These are phyloP conservation scores for Arthrocladium fulminans DNA, from an alignment of 2,329 filamentous ascomycete genomes.

Conservation along the genomic window DNA sequence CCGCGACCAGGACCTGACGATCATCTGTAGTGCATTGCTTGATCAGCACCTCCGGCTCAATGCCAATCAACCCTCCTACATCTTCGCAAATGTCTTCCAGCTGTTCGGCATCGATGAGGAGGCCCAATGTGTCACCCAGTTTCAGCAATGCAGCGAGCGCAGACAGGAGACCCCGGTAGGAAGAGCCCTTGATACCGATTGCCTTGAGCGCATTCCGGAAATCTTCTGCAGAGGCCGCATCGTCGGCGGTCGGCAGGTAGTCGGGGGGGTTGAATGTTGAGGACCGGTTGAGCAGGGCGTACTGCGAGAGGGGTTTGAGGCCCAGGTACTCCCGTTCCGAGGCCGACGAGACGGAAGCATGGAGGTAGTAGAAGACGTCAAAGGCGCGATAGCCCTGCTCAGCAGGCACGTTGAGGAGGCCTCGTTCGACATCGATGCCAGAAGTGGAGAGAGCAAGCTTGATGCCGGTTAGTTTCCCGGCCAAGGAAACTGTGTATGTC, in stretches of 20 bases:
- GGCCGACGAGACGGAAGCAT: slow-evolving; percentile 81
- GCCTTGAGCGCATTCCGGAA: slow-evolving; percentile 78
- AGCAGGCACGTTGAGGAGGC: slow-evolving; percentile 69
- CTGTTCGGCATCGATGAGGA: slow-evolving; percentile 72
- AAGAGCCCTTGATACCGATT: slow-evolving; percentile 84
- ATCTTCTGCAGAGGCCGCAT: slow-evolving; percentile 86
- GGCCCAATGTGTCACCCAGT: slow-evolving; percentile 81
- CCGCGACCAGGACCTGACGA: slow-evolving; percentile 69
- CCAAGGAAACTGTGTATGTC: slow-evolving; percentile 69
- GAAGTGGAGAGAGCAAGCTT: slow-evolving; percentile 72
- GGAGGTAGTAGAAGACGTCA: slow-evolving; percentile 93
- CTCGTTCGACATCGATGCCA: slow-evolving; percentile 74
- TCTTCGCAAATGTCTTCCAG: slow-evolving; percentile 85
- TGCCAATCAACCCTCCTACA: slow-evolving; percentile 71
- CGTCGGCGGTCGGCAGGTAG: slow-evolving; percentile 86
- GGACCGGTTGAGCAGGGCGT: slow-evolving; percentile 70
- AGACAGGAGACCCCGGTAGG: slow-evolving; percentile 74
- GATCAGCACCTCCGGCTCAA: slow-evolving; percentile 75
- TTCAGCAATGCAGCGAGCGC: slow-evolving; percentile 80
- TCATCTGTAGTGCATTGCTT: slow-evolving; percentile 76
- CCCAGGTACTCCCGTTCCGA: slow-evolving; percentile 83
- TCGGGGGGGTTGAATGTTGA: slow-evolving; percentile 77
- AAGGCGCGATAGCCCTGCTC: slow-evolving; percentile 83
- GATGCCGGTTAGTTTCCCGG: slow-evolving; percentile 68
- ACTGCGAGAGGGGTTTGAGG: slow-evolving; percentile 66